Percentiles rank a stretch among this genome's conserved stretches.
phyloP scores from a whole-genome alignment of 225 moss, liverwort and hornwort species.

The Anthoceros angustus region DNA sequence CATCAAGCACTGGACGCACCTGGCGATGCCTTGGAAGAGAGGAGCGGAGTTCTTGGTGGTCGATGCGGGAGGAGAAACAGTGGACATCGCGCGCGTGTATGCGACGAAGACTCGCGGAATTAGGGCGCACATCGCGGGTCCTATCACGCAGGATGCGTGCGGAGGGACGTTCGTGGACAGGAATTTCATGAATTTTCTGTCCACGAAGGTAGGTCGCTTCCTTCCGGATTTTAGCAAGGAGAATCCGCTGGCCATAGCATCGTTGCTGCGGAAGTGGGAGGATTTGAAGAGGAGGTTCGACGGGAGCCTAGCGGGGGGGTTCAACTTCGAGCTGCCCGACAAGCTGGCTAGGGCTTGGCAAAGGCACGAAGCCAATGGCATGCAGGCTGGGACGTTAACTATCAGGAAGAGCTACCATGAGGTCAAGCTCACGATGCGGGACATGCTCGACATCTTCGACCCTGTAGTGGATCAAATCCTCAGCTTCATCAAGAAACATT shows the following conservation, averaged over 20 bases:
- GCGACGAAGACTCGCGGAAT: not conserved
- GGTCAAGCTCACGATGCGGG: constrained; percentile 7
- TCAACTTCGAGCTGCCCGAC: not conserved
- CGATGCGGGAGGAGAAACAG: constrained; percentile 3
- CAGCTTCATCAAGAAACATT: not conserved
- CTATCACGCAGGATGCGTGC: no score
- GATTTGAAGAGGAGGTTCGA: constrained; percentile 3
- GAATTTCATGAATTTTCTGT: not conserved
- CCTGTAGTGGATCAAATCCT: constrained; percentile 9
- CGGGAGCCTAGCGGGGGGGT: not conserved
- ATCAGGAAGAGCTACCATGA: constrained; percentile 9
- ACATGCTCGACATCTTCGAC: constrained; percentile 22
- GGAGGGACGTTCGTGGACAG: constrained; percentile 9
- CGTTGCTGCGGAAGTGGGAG: constrained; percentile 5
- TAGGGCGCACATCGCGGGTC: not conserved
- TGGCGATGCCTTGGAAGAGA: not conserved
- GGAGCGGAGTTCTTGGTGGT: constrained; percentile 8
- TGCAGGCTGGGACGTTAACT: not conserved
- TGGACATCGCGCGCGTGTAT: not conserved
- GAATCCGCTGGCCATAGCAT: not conserved
- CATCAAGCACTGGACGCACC: not conserved
- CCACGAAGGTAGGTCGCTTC: not conserved
- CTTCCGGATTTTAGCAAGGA: not conserved
- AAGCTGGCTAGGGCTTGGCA: constrained; percentile 14
- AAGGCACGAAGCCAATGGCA: constrained; percentile 4